phyloP scores from a whole-genome alignment of 2,329 filamentous ascomycete species.

The Colletotrichum sansevieriae region DNA sequence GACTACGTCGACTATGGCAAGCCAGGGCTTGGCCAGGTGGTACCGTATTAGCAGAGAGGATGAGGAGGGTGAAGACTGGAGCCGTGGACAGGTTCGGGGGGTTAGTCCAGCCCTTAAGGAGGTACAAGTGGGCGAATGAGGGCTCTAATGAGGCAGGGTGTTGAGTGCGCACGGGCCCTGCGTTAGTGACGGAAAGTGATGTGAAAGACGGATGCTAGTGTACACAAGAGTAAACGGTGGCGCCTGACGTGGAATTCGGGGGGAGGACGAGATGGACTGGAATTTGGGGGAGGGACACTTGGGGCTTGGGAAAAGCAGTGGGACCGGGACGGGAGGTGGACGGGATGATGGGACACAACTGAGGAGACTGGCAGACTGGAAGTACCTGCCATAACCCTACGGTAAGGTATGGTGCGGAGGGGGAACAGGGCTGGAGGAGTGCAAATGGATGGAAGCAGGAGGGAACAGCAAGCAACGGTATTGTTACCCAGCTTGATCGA shows the following conservation, averaged over 20 bases:
- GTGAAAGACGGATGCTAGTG: slow-evolving; percentile 21
- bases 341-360: slow-evolving; percentile 13
- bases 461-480: slow-evolving; percentile 3
- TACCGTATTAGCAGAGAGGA: slow-evolving; percentile 23
- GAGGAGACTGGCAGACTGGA: not conserved
- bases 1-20: slow-evolving; percentile 40
- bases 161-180: slow-evolving; percentile 30
- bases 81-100: slow-evolving; percentile 28
- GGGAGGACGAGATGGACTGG: slow-evolving; percentile 3
- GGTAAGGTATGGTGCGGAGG: slow-evolving; percentile 7
- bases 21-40: slow-evolving; percentile 34
- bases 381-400: not conserved
- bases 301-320: slow-evolving; percentile 17
- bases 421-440: not conserved
- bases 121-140: slow-evolving; percentile 31
- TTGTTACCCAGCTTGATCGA: not conserved
- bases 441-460: not conserved
- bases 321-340: slow-evolving; percentile 20
- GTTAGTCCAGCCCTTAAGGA: slow-evolving; percentile 28
- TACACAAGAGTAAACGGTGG: slow-evolving; percentile 14
- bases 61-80: slow-evolving; percentile 8
- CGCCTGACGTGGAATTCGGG: slow-evolving; percentile 35
- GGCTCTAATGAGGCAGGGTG: slow-evolving; percentile 33
- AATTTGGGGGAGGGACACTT: slow-evolving; percentile 17
- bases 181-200: slow-evolving; percentile 9